phyloP scores from a whole-genome alignment of 345 rosid species.

The Geranium rotundifolium region DNA sequence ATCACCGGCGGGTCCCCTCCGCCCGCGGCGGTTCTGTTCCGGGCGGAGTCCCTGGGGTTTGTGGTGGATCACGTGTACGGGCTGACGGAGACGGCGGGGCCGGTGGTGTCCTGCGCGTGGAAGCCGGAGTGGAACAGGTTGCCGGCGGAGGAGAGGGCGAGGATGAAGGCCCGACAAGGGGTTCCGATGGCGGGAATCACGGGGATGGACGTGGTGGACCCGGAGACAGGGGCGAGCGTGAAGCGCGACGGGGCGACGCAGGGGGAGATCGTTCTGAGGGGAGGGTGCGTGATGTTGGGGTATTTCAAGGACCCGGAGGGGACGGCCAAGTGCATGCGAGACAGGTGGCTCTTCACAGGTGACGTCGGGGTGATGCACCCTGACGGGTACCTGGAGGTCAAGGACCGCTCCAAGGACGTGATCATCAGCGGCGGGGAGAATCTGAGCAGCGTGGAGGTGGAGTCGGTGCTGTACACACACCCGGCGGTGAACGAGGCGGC shows the following conservation, averaged over 20 bases:
- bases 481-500: too few species aligned
- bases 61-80: constrained; percentile 69
- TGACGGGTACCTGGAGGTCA: too few species aligned
- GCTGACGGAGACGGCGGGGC: constrained; percentile 58
- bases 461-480: too few species aligned
- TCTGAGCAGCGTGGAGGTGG: too few species aligned
- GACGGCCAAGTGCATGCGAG: constrained; percentile 34
- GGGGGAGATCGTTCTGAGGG: constrained; percentile 66
- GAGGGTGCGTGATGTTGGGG: constrained; percentile 65
- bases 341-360: constrained; percentile 37
- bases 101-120: constrained; percentile 59
- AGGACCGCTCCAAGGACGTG: too few species aligned
- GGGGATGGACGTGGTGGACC: constrained; percentile 49
- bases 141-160: constrained; percentile 46
- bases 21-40: constrained; percentile 49
- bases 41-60: constrained; percentile 60
- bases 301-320: constrained; percentile 57
- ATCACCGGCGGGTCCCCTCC: constrained; percentile 82
- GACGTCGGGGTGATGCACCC: too few species aligned
- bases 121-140: constrained; percentile 57
- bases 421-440: too few species aligned
- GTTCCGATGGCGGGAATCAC: constrained; percentile 36
- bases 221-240: constrained; percentile 34
- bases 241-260: constrained; percentile 45
- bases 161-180: constrained; percentile 69